Conservation (phyloP, 108 stramenopile genomes). For the Parmales sp. region DNA sequence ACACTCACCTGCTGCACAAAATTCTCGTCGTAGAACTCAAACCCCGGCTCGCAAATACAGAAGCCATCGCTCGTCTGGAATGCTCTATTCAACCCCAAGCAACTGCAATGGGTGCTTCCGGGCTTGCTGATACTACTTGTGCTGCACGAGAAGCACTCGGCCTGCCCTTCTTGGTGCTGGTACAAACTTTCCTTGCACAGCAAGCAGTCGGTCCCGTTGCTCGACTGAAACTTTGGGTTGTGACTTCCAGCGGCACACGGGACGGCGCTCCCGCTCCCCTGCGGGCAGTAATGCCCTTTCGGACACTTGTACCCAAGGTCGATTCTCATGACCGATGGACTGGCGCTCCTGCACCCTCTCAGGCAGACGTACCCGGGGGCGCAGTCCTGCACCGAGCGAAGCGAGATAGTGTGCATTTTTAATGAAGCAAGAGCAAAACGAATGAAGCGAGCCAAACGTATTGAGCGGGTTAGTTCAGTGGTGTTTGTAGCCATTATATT, state of each 20-base stretch:
- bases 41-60: conserved; percentile 46
- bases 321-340: neutral
- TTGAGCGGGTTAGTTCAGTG: too few species aligned
- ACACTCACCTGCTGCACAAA: conserved; percentile 14
- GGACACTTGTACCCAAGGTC: conserved; percentile 30
- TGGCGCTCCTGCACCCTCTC: conserved; percentile 5
- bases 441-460: too few species aligned
- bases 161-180: neutral
- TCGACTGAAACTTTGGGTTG: conserved; percentile 12
- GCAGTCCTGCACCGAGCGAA: too few species aligned
- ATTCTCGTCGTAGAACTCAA: conserved; percentile 40
- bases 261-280: conserved; percentile 11
- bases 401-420: too few species aligned
- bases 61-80: conserved; percentile 44
- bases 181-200: conserved; percentile 22
- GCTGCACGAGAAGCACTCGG: neutral
- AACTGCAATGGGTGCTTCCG: conserved; percentile 22
- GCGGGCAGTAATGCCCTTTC: conserved; percentile 35
- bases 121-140: neutral
- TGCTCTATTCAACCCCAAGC: conserved; percentile 39
- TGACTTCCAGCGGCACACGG: conserved; percentile 30
- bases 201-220: conserved; percentile 16
- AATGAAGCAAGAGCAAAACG: too few species aligned
- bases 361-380: conserved; percentile 40
- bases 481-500: too few species aligned